Conservation (phyloP, 345 rosid species). For the Salix viminalis region DNA sequence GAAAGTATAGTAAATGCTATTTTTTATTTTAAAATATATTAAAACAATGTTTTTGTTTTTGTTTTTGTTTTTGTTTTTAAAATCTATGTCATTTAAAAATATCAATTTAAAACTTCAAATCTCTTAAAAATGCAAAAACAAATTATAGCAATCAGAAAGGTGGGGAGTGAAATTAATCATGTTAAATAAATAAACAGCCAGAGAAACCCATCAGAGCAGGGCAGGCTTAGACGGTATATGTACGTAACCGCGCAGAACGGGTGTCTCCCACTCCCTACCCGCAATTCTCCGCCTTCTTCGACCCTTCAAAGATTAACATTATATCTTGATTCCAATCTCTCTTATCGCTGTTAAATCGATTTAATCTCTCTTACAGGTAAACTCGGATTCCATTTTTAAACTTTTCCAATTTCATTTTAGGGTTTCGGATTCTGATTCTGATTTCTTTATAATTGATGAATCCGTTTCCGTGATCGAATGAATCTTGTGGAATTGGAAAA, state of each 20-base stretch:
- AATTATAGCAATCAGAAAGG: too few relatives aligned
- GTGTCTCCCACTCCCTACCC: not conserved
- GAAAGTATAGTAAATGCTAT: too few relatives aligned
- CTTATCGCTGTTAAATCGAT: not conserved
- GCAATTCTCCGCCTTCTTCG: slow-evolving; percentile 2
- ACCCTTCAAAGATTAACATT: not conserved
- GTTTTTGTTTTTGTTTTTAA: too few relatives aligned
- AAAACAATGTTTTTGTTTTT: too few relatives aligned
- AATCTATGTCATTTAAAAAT: too few relatives aligned
- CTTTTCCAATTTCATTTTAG: not conserved
- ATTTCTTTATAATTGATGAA: not conserved
- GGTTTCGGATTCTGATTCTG: not conserved
- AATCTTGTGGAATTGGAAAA: not conserved
- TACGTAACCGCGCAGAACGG: slow-evolving; percentile 5
- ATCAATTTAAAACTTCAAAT: too few relatives aligned
- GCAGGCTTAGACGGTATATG: slow-evolving; percentile 1
- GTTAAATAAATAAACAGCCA: not conserved
- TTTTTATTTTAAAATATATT: too few relatives aligned
- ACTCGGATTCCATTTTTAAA: not conserved
- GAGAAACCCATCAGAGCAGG: not conserved
- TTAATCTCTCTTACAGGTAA: not conserved
- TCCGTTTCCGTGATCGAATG: not conserved
- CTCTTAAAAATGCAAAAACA: too few relatives aligned
- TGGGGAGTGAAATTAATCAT: too few relatives aligned
- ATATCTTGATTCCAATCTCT: not conserved